A percentile compares a stretch with the other conserved stretches of the same genome.
Evolutionary conservation across 2,329 filamentous ascomycete species (phyloP).

Genomic region (Cryphonectria nitschkei): DNA sequence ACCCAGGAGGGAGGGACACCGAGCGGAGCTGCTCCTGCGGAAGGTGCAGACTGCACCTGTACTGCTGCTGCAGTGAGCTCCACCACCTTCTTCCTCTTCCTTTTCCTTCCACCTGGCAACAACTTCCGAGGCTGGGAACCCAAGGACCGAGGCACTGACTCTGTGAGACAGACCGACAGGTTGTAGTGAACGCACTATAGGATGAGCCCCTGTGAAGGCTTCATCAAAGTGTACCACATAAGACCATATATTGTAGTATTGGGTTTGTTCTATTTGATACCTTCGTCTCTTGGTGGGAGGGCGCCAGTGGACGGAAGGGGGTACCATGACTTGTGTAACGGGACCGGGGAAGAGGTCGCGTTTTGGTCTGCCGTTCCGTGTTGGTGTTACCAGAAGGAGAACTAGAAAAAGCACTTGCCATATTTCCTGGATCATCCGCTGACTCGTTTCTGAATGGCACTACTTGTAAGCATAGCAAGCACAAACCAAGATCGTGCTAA

Average conservation of each 20-base stretch:
- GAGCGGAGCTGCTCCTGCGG: background rate
- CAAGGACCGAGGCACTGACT: background rate
- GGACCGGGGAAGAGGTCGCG: background rate
- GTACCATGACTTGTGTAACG: background rate
- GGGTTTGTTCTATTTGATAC: no score
- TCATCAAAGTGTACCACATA: background rate
- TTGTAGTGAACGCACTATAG: background rate
- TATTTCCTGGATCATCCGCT: no score
- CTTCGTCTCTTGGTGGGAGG: no score
- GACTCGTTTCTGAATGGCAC: no score
- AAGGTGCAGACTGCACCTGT: background rate
- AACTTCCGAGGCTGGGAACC: background rate
- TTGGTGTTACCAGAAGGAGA: no score
- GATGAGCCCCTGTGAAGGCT: background rate
- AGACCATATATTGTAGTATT: background rate
- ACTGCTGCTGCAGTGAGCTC: background rate
- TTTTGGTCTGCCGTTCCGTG: no score
- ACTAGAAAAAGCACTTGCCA: no score
- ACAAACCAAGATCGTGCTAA: background rate
- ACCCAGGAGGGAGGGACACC: conserved; percentile 3
- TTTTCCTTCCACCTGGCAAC: background rate
- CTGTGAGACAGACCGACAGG: background rate
- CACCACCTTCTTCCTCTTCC: background rate
- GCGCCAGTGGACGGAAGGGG: no score
- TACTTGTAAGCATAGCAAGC: background rate